Base-by-base conservation (phyloP, 768 basidiomycete species). In the Tephrocybe rancida region DNA sequence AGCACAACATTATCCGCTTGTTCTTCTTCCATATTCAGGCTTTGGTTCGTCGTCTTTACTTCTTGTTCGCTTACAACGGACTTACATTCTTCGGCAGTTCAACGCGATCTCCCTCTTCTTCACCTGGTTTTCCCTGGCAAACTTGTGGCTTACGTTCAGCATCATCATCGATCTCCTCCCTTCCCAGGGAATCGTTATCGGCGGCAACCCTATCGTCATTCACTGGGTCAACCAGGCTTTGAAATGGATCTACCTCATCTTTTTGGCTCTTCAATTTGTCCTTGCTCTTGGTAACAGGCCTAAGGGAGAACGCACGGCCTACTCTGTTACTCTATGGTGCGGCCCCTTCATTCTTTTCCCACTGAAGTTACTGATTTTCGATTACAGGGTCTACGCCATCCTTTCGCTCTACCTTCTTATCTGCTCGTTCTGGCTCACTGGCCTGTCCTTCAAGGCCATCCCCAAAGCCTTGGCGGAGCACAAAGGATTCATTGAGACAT, bases 11-110 rank as follows among this genome's bases (percentile, higher is more conserved):
- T 50, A 80, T 96, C 60, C 85, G 96, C 62, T 89, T 98, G 88
- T 88, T 98, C 76, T 94, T 98, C 78, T 85, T 98, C 70, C 95
- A 98, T 65, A 68, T 98, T 38, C 96, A 98, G 71, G 94, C 86
- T 46, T 51, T 97, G 53, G 92, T 93, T 66, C 55, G 87, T 75
- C 18, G 11, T 29, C n/a, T 30, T 7, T 38, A 3, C 13, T n/a
- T 13, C 7, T 37, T 21, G 18, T 25, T 19, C 38, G 21, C 21
- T 38, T 19, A 27, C 14, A 10, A 50, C 24, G 11, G 37, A 7
- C 48, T 51, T 27, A 52, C 14, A 26, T 14, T 37, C 41, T 6
- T 53, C 19, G n/a, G 7, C 19, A 92, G 90, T 95, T 94, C 72
- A 95, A 94, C 70, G 64, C 93, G 52, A 83, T 90, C 67, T 86